Evolutionary conservation across 306 rosid genomes (phyloP), one percentile per base, ranked within the genome.

Genomic region (Dryas octopetala): DNA sequence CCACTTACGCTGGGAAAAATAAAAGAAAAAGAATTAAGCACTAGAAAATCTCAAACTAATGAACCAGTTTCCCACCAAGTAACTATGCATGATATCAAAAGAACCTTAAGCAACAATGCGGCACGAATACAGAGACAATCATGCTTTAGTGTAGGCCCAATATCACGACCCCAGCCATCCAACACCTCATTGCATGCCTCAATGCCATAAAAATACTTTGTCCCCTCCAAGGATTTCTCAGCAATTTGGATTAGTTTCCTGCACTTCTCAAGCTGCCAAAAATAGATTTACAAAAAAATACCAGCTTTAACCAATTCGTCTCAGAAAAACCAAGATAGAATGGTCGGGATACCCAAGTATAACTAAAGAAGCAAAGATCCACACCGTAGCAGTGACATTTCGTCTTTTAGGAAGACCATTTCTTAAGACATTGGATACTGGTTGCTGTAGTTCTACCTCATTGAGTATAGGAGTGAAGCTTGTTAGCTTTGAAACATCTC

Each of bases 141-240:
- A 51, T 82, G 87, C 87, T 89, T 84, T 55, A 89, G 67, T 41
- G 76, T 78, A 45, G 83, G 82, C 70, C 76, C 89, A 79, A 90
- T 79, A 73, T 77, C 78, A 84, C 68, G 79, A 73, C 87, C 71
- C 77, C 60, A 78, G 82, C 87, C 91, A 84, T 86, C 89, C 91
- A 89, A 85, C 78, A 92, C 92, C 81, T 90, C 99, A 82, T 86
- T 86, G 73, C 99, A 96, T 6, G 93, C 98, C 81, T 96, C 96
- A 72, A 96, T 89, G 69, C 99, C 98, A 64, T 87, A 78, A 77
- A 78, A 86, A 70, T 78, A 83, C 68, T 85, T 65, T 38, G 41
- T 63, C 45, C 74, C 88, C 73, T 92, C 89, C 80, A 89, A 72
- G 73, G 84, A 82, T 67, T 79, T 87, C 76, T 89, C 76, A 50